Evolutionary conservation across 2,329 filamentous ascomycete species (phyloP).

Genomic region (Penicillium vulpinum): DNA sequence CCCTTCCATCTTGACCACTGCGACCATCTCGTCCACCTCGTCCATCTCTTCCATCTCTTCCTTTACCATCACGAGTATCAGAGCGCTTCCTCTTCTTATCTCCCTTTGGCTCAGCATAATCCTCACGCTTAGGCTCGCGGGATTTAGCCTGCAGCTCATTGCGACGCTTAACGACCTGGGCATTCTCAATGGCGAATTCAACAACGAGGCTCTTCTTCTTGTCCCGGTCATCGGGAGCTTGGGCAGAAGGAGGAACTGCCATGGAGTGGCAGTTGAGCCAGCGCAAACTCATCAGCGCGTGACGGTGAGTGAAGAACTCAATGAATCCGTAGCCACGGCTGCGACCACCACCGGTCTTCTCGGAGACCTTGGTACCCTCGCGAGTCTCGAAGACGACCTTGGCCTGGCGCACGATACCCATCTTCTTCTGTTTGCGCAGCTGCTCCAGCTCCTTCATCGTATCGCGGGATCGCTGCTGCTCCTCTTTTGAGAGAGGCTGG

Average conservation of each 20-base stretch:
- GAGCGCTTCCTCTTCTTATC: slow-evolving; percentile 37
- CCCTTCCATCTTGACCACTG: slow-evolving; percentile 17
- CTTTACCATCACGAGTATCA: slow-evolving; percentile 21
- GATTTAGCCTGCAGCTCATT: slow-evolving; percentile 36
- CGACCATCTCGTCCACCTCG: slow-evolving; percentile 1
- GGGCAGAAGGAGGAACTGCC: slow-evolving; percentile 36
- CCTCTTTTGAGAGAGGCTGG: slow-evolving; percentile 82
- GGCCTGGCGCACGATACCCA: slow-evolving; percentile 85
- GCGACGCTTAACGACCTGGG: slow-evolving; percentile 84
- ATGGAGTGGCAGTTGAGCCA: slow-evolving; percentile 82
- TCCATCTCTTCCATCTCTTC: slow-evolving; percentile 18
- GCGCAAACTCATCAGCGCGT: slow-evolving; percentile 88
- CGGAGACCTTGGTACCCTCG: slow-evolving; percentile 79
- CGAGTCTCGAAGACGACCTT: slow-evolving; percentile 92
- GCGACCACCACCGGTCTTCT: slow-evolving; percentile 73
- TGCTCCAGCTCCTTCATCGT: slow-evolving; percentile 79
- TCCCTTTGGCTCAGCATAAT: slow-evolving; percentile 30
- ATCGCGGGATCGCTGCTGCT: slow-evolving; percentile 74
- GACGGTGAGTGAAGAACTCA: slow-evolving; percentile 91
- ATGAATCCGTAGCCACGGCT: slow-evolving; percentile 96
- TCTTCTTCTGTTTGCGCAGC: slow-evolving; percentile 75
- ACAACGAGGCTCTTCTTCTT: slow-evolving; percentile 88
- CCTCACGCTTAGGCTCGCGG: slow-evolving; percentile 28
- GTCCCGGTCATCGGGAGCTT: slow-evolving; percentile 53
- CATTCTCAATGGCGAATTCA: slow-evolving; percentile 98